These are phyloP conservation scores for Leishmania aethiopica DNA, from an alignment of 208 protist species.

Conservation along the genomic window DNA sequence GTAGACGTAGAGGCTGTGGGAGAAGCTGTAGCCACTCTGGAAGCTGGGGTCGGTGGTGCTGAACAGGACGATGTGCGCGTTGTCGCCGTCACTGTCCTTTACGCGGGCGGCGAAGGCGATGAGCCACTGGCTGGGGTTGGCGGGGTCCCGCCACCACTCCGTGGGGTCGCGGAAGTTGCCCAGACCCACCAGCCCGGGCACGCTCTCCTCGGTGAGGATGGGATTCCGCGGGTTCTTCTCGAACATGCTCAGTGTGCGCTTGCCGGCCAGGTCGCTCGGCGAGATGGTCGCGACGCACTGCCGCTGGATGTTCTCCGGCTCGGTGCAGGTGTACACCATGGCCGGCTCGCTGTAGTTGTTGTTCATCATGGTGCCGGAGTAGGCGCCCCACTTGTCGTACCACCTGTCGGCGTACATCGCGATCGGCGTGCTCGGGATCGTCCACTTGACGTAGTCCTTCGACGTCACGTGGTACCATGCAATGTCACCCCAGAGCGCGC, in stretches of 20 bases:
- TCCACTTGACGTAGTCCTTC: conserved; percentile 65
- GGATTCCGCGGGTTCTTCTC: conserved; percentile 42
- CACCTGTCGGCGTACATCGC: conserved; percentile 40
- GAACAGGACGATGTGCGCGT: conserved; percentile 51
- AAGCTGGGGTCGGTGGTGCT: conserved; percentile 44
- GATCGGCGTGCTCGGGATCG: conserved; percentile 21
- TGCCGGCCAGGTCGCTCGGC: conserved; percentile 22
- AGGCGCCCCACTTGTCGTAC: conserved; percentile 55
- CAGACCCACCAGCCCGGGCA: conserved; percentile 39
- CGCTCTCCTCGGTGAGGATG: conserved; percentile 37
- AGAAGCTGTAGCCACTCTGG: conserved; percentile 49
- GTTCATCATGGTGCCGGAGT: conserved; percentile 56
- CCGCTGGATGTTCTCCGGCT: conserved; percentile 42
- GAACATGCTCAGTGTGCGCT: conserved; percentile 35
- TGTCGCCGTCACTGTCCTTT: conserved; percentile 36
- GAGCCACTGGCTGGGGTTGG: conserved; percentile 39
- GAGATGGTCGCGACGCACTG: conserved; percentile 51
- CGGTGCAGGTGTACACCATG: conserved; percentile 53
- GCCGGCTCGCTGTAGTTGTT: conserved; percentile 42
- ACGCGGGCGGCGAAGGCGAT: conserved; percentile 51
- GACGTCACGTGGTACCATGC: conserved; percentile 67
- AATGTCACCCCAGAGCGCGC: conserved; percentile 58
- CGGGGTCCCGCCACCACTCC: conserved; percentile 51
- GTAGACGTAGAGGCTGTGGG: conserved; percentile 47
- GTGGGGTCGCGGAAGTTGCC: conserved; percentile 60